phyloP scores from a whole-genome alignment of 495 filamentous ascomycete species.

The Penicillium cinerascens region DNA sequence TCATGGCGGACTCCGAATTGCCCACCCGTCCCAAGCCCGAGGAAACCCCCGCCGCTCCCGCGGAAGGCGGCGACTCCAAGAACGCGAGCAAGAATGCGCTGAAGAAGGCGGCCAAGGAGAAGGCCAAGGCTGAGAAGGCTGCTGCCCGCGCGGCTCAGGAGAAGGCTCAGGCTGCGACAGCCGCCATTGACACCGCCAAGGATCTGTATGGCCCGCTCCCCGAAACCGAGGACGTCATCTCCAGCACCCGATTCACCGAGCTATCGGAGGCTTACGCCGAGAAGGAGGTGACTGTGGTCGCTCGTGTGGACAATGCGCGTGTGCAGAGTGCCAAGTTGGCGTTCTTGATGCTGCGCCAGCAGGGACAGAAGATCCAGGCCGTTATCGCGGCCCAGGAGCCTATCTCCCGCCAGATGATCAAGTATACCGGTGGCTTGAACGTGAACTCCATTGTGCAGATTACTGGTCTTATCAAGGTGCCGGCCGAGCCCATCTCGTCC shows the following conservation, averaged over 20 bases:
- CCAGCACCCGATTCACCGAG: conserved; percentile 36
- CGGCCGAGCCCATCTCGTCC: conserved; percentile 72
- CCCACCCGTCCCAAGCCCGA: conserved; percentile 49
- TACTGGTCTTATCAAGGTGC: conserved; percentile 68
- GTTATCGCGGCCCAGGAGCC: conserved; percentile 57
- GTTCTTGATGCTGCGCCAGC: conserved; percentile 86
- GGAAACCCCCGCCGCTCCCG: conserved; percentile 33
- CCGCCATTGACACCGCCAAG: conserved; percentile 65
- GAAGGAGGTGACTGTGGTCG: conserved; percentile 74
- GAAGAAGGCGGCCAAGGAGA: conserved; percentile 67
- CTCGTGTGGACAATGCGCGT: conserved; percentile 80
- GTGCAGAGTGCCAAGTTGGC: conserved; percentile 88
- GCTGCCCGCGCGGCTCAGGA: conserved; percentile 53
- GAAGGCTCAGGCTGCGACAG: conserved; percentile 46
- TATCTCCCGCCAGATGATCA: conserved; percentile 75
- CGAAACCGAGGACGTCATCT: conserved; percentile 35
- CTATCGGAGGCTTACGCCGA: conserved; percentile 60
- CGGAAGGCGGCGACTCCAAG: conserved; percentile 37
- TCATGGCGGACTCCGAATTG: conserved; percentile 48
- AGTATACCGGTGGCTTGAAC: conserved; percentile 77
- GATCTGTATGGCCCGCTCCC: conserved; percentile 61
- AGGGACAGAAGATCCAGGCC: conserved; percentile 77
- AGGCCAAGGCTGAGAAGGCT: conserved; percentile 62
- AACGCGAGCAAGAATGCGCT: conserved; percentile 59
- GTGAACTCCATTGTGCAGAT: conserved; percentile 78